These are phyloP conservation scores for Phaeosphaeriaceae sp. DNA, from an alignment of 2,329 filamentous ascomycete species.

Conservation along the genomic window DNA sequence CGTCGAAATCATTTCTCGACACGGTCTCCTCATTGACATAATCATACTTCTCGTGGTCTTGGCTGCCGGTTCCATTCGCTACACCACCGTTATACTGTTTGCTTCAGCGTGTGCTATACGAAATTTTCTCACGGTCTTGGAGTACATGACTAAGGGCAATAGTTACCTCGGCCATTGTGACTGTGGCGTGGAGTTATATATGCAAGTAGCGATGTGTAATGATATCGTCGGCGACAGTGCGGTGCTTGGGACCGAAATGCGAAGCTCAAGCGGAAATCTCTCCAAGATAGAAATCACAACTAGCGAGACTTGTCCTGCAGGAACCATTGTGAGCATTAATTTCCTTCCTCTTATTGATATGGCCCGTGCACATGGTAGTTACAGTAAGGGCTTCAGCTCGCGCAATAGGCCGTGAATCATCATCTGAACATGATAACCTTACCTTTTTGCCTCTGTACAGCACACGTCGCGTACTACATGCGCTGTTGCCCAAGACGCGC, in stretches of 20 bases:
- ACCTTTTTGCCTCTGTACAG: not conserved
- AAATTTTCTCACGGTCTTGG: not conserved
- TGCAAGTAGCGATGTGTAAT: conserved; percentile 9
- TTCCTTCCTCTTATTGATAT: not conserved
- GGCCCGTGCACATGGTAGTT: not conserved
- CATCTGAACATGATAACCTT: not conserved
- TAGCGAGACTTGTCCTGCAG: not conserved
- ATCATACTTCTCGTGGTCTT: conserved; percentile 6
- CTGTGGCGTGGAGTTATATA: conserved; percentile 6
- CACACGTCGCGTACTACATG: not conserved
- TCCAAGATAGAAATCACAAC: not conserved
- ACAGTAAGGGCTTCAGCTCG: not conserved
- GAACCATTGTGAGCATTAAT: not conserved
- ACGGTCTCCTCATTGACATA: conserved; percentile 2
- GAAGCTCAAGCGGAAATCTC: not conserved
- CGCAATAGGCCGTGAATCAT: not conserved
- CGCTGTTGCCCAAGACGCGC: conserved; percentile 2
- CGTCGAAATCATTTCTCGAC: conserved; percentile 2
- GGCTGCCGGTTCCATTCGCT: not conserved
- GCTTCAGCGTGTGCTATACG: not conserved
- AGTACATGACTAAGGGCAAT: not conserved
- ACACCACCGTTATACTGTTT: not conserved
- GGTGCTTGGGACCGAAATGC: not conserved
- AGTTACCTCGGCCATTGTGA: conserved; percentile 30
- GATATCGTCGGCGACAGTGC: not conserved